Evolutionary conservation across 2,329 filamentous ascomycete species (phyloP), one percentile per base, ranked within the genome.

Genomic region (Fusarium liriodendri): DNA sequence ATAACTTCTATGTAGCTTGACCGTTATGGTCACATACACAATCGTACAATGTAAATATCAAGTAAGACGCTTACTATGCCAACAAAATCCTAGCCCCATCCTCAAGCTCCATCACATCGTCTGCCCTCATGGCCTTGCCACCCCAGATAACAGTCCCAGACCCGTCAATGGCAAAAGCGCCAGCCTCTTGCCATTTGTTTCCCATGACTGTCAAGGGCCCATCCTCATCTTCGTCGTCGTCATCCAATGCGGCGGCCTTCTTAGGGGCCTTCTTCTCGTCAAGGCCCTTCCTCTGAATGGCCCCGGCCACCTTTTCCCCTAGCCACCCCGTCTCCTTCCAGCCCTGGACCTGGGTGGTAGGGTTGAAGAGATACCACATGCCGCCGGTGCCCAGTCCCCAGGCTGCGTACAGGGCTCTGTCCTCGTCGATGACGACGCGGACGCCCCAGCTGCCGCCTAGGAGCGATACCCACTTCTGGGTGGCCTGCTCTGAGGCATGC

Each of bases 361-460:
- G 87, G 81, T 89, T 87, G 74, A 89, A 85, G 64, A 89, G 84
- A 77, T 85, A 86, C 87, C 87, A 89, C 58, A 86, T 80, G 57
- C 78, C 83, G 27, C 85, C 85, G 7, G 87, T 78, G 0, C 89
- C 89, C 6, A 91, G 83, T 3, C 89, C 89, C 89, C 89, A 91
- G 13, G 87, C 85, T 3, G 89, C 88, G 75, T 91, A 91, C 38
- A 90, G 76, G 70, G 87, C 84, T 67, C 89, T 86, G 67, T 87
- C 85, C 75, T 89, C 85, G 80, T 91, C 89, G 65, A 90, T 80
- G 65, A 91, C 79, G 4, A 91, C 79, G 70, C 88, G 84, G 33
- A 91, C 84, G 78, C 85, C 86, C 87, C 89, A 89, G 16, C 87
- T 83, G 67, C 89, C 89, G 78, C 89, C 89, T 14, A 91, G 79